A percentile compares a stretch with the other conserved stretches of the same genome.
These are phyloP conservation scores for Fusarium sp. DNA, from an alignment of 2,329 filamentous ascomycete species.

Conservation along the genomic window DNA sequence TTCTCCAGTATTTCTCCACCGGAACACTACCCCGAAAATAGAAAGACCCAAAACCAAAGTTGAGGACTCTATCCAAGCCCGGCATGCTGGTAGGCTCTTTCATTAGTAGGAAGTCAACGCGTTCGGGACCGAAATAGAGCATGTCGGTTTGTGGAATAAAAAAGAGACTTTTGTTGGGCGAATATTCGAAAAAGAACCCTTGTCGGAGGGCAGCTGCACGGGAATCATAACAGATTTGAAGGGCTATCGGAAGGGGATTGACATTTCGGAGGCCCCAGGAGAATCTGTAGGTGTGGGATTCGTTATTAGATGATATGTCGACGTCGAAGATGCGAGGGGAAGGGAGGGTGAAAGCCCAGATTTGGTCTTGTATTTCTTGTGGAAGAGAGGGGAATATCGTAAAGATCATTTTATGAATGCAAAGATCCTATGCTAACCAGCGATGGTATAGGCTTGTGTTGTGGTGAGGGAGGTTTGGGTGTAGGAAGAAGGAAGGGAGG, in stretches of 20 bases:
- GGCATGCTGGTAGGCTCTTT: not conserved
- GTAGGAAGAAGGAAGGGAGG: no score
- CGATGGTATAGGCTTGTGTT: no score
- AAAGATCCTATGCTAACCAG: not conserved
- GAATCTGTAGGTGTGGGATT: not conserved
- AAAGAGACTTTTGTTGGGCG: conserved; percentile 34
- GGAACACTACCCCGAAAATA: no score
- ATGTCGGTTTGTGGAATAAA: conserved; percentile 45
- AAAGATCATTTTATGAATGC: not conserved
- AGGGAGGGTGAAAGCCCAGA: conserved; percentile 47
- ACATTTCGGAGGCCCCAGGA: conserved; percentile 28
- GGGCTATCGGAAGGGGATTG: conserved; percentile 34
- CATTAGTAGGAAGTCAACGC: conserved; percentile 9
- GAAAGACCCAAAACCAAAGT: conserved; percentile 48
- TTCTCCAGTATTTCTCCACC: conserved; percentile 42
- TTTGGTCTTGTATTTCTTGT: conserved; percentile 44
- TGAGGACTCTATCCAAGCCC: conserved; percentile 42
- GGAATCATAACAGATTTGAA: conserved; percentile 43
- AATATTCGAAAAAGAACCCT: conserved; percentile 43
- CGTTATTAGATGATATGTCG: conserved; percentile 11
- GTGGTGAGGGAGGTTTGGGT: no score
- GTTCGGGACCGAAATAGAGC: conserved; percentile 45
- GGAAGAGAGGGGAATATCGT: conserved; percentile 30
- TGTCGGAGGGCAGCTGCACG: conserved; percentile 43
- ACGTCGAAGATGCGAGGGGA: conserved; percentile 47